Evolutionary conservation across 306 rosid species (phyloP), one percentile per base, ranked within the genome.

Genomic region (Cicer judaicum): DNA sequence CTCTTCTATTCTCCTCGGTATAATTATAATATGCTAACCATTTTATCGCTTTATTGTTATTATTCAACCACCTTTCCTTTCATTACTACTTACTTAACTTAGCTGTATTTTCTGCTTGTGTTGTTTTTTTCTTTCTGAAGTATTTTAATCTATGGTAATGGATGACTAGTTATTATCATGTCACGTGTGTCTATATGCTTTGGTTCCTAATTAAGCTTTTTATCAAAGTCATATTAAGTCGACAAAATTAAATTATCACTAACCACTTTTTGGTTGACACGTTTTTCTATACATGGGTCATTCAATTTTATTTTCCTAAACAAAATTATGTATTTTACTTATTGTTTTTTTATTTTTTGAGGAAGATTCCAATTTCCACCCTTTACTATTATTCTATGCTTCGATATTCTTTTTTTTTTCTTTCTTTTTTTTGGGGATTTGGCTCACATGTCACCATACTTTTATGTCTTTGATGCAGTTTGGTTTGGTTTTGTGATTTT

Each of bases 401-500:
- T 76, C 43, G 24, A 63, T 15, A 43, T 40, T 39, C 50, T 29
- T 14, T 43, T 41, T 78, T 72, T 40, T 29, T 16, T 16, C 63
- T 62, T 42, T 49, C 11, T n/a, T 78, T 72, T 47, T 19, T 76
- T 68, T 66, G 43, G 43, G 49, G 49, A 42, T 10, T 5, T 57
- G 64, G 42, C 43, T 18, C 53, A 47, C 9, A 65, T 79, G 65
- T 8, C 16, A 18, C 7, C 16, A 18, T 18, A 60, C 7, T n/a
- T 34, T 44, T 50, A 12, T 77, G 68, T 53, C 29, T 69, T 73
- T 76, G 70, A 46, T 74, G 69, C 83, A 70, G 86, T 79, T 82
- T 78, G 73, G 19, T 61, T 61, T 75, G 53, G 44, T 53, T 73
- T 60, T 73, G 79, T 64, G 63, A n/a, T 47, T 68, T 63, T 46